Evolutionary conservation across 2,329 filamentous ascomycete species (phyloP), one percentile per base, ranked within the genome.

Genomic region (Fusarium buxicola): DNA sequence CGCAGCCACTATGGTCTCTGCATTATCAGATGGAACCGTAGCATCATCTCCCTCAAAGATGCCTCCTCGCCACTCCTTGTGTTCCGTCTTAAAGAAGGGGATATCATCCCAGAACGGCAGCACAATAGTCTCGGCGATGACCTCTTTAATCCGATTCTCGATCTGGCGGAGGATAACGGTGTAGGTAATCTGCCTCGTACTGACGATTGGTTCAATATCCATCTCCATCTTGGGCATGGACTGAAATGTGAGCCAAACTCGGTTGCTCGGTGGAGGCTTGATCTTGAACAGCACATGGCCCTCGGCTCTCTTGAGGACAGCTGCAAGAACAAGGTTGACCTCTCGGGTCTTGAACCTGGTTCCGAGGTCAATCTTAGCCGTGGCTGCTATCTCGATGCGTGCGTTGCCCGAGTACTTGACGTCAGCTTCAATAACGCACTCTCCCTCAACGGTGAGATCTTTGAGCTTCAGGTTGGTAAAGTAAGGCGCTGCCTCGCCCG

Each of bases 51-150:
- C 82, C 28, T 84, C 82, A 71, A 87, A 99, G 16, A 98, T 90
- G 0, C 95, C 95, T 10, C 94, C 95, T 67, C 95, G 86, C 82
- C 92, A 93, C 16, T 81, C 78, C 74, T 97, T 92, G 54, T 86
- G 81, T 53, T 89, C 84, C 0, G 93, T 98, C 68, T 91, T 87
- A 73, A 92, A 90, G 75, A 99, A 98, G 0, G 95, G 93, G 21
- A 92, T 85, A 73, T 99, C 95, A 65, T 99, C 95, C 94, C 95
- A 99, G 73, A 96, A 96, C 0, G 95, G 95, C 53, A 90, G 82
- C 3, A 99, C 95, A 16, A 98, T 76, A 2, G 93, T 97, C 77
- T 99, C 95, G 9, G 91, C 92, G 58, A 99, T 84, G 8, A 97
- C 93, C 76, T 97, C 94, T 71, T 96, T 91, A 74, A 99, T 97